Base-by-base conservation (phyloP, 345 rosid species). In the Luvunga scandens region DNA sequence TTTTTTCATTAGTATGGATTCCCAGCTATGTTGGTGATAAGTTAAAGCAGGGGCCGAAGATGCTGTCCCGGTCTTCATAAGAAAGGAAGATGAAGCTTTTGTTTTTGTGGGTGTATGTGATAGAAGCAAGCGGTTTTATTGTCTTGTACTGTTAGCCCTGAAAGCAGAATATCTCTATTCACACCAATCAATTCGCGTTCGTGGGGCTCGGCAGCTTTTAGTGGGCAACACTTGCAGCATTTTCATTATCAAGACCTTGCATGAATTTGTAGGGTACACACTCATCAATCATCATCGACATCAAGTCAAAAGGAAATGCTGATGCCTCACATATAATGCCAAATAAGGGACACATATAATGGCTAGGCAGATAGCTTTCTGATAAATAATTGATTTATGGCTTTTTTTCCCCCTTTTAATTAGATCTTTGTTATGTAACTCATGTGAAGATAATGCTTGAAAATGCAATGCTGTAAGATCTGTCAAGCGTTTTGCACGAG, bases 101-200 rank as follows among this genome's bases (percentile, higher is more conserved):
- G 69, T 48, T 5, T 36, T 14, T 13, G 42, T 28, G 28, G 27
- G 56, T 50, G 36, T 25, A 70, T 67, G 72, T 34, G 78, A 79
- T 76, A 68, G 72, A 12, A 68, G 63, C 39, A 60, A 61, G 31
- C 42, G 78, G 33, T 55, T 83, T 67, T 18, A 66, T 59, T 83
- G 85, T 82, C 77, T 36, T 60, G 18, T 71, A 75, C 72, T 72
- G 78, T 75, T 65, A 66, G 67, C 73, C 55, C 55, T 13, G 65
- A 8, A 59, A 73, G 33, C 81, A 82, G 81, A 78, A 78, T 71
- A 67, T 3, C 50, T 76, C 71, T 70, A 38, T 62, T 75, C 75
- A 66, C 27, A 69, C 78, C 82, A 79, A 76, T 79, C 80, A 79
- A 67, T 45, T 45, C 50, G 18, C 14, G 50, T 61, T 60, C 39